Percentiles rank a stretch among this genome's conserved stretches.
Conservation (phyloP, 768 basidiomycete species). For the Tulasnella sp. region DNA sequence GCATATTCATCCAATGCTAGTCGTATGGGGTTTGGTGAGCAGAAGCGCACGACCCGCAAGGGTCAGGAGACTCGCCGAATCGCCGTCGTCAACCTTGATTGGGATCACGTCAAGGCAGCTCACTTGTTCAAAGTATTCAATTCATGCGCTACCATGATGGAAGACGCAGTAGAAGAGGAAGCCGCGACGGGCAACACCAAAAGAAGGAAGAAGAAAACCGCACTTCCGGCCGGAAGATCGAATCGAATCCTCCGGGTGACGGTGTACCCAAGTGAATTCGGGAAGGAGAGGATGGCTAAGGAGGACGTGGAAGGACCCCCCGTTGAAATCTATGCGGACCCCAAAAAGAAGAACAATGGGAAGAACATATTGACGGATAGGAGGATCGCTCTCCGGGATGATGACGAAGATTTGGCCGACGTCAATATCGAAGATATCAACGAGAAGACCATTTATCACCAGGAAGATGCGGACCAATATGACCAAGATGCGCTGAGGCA, state of each 20-base stretch:
- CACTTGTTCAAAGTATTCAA: conserved; percentile 92
- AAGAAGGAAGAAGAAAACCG: conserved; percentile 33
- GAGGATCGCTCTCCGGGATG: not conserved
- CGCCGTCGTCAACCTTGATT: conserved; percentile 94
- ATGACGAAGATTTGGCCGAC: conserved; percentile 49
- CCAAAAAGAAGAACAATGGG: conserved; percentile 41
- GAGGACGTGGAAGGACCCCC: conserved; percentile 94
- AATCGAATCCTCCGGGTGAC: conserved; percentile 62
- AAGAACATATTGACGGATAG: not conserved
- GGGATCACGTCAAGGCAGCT: conserved; percentile 88
- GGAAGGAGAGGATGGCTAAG: conserved; percentile 74
- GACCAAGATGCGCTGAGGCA: conserved; percentile 82
- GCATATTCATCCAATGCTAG: conserved; percentile 48
- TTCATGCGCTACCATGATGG: conserved; percentile 66
- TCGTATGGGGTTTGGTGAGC: conserved; percentile 38
- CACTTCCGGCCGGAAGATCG: conserved; percentile 46
- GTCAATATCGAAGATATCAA: conserved; percentile 55
- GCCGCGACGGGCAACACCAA: conserved; percentile 35
- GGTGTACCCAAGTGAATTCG: conserved; percentile 92
- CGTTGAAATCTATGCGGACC: conserved; percentile 63
- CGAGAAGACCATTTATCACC: conserved; percentile 61
- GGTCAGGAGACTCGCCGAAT: conserved; percentile 59
- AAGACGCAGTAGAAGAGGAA: conserved; percentile 43
- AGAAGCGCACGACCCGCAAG: conserved; percentile 29
- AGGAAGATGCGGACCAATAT: conserved; percentile 68